Conservation (phyloP, 208 protist species). For the Crithidia fasciculata region DNA sequence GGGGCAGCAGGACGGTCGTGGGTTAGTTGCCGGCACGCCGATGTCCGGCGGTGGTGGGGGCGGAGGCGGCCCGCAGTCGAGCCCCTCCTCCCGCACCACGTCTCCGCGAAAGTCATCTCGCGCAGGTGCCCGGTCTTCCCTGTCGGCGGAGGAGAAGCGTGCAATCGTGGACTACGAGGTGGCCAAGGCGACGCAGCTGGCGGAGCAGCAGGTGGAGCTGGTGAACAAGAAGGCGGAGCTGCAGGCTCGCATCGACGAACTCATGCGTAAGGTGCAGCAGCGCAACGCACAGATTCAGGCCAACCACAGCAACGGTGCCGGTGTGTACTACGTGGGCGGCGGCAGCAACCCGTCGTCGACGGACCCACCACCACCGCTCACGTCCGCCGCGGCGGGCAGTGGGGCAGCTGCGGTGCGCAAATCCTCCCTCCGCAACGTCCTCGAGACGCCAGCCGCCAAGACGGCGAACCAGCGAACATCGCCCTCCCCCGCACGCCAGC, state of each 20-base stretch:
- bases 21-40: background rate
- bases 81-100: slow-evolving; percentile 9
- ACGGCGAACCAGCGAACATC: background rate
- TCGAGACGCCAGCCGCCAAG: slow-evolving; percentile 14
- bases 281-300: slow-evolving; percentile 30
- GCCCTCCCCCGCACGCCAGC: slow-evolving; percentile 1
- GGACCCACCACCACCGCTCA: background rate
- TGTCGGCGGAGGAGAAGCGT: slow-evolving; percentile 2
- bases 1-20: slow-evolving; percentile 7
- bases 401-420: slow-evolving; percentile 4
- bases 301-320: slow-evolving; percentile 10
- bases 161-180: slow-evolving; percentile 13
- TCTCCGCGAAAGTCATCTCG: slow-evolving; percentile 3
- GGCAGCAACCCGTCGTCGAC: background rate
- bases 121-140: too few species aligned
- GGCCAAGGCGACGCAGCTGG: slow-evolving; percentile 10
- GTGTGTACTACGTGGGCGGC: background rate
- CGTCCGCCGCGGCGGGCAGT: background rate
- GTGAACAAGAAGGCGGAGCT: slow-evolving; percentile 22
- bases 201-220: slow-evolving; percentile 16
- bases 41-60: background rate
- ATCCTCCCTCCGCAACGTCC: slow-evolving; percentile 22
- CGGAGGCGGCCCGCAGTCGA: background rate
- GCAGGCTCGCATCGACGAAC: slow-evolving; percentile 22
- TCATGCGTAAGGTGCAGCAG: slow-evolving; percentile 23